Evolutionary conservation across 2,329 filamentous ascomycete genomes (phyloP), one percentile per base, ranked within the genome.

Genomic region (Fusarium goolgardi): DNA sequence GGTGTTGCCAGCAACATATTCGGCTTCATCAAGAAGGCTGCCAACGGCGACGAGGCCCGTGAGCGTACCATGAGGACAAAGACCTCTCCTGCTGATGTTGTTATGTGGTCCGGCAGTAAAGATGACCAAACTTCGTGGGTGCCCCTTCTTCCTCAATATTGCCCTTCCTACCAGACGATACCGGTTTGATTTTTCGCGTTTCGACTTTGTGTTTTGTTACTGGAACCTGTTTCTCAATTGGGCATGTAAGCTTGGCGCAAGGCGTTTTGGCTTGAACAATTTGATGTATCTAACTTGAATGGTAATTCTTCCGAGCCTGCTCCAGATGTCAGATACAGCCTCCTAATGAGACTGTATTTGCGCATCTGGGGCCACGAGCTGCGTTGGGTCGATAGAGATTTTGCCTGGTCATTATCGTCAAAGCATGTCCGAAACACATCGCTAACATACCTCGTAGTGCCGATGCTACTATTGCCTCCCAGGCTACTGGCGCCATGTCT

Each of bases 21-120:
- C 77, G 89, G 90, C 45, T 88, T 98, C 75, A 89, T 97, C 82
- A 97, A 97, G 83, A 96, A 96, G 79, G 94, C 93, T 13, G 91
- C 92, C 18, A 88, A 83, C 55, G 94, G 95, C 71, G 86, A 96
- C 59, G 90, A 93, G n/a, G 90, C 90, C 9, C 91, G 94, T 78
- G 87, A 94, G 81, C 90, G 90, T 75, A 89, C 94, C 50, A 81
- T 94, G 70, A 86, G 91, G 70, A 97, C 95, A 41, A 97, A 97
- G 85, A 97, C 95, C 13, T 96, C 92, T 47, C 91, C 94, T 2
- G 96, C 96, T 44, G 96, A 98, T 79, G 95, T 99, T 44, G 87
- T 98, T 77, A 97, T 98, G 93, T 96, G 94, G 88, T 97, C 93
- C 55, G 96, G 96, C 58, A 97, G 93, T 83, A 98, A 98, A 80